phyloP scores from a whole-genome alignment of 108 stramenopile species.

The Cyclostephanos tholiformis region DNA sequence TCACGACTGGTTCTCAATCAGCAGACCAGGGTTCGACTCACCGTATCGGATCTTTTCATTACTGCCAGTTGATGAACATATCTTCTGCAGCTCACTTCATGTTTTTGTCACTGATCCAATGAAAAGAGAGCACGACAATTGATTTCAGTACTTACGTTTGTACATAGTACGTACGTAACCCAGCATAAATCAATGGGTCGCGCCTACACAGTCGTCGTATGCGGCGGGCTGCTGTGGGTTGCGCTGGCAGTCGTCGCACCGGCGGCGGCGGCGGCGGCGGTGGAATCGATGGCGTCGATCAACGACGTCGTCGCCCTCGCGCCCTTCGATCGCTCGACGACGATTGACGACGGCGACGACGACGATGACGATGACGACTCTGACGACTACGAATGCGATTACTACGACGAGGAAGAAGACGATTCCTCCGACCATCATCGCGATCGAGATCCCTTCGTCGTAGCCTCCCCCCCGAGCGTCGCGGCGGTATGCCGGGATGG shows the following conservation, averaged over 20 bases:
- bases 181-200: not conserved
- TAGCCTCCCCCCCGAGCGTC: conserved; percentile 64
- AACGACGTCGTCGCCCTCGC: not conserved
- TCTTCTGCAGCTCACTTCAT: too few relatives aligned
- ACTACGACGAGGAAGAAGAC: not conserved
- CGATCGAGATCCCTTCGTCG: conserved; percentile 57
- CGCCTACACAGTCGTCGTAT: not conserved
- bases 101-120: too few relatives aligned
- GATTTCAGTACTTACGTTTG: too few relatives aligned
- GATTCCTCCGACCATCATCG: not conserved
- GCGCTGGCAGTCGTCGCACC: not conserved
- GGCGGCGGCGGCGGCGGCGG: not conserved
- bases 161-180: too few relatives aligned
- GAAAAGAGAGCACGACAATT: too few relatives aligned
- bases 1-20: too few relatives aligned
- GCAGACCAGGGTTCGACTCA: too few relatives aligned
- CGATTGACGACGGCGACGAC: not conserved
- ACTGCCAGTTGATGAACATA: too few relatives aligned
- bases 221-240: not conserved
- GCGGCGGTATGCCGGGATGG: conserved; percentile 71
- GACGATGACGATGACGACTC: not conserved
- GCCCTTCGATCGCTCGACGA: not conserved
- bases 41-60: too few relatives aligned
- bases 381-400: not conserved
- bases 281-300: not conserved